phyloP scores from a whole-genome alignment of 805 yeast genomes.

The Metschnikowia lochheadii region DNA sequence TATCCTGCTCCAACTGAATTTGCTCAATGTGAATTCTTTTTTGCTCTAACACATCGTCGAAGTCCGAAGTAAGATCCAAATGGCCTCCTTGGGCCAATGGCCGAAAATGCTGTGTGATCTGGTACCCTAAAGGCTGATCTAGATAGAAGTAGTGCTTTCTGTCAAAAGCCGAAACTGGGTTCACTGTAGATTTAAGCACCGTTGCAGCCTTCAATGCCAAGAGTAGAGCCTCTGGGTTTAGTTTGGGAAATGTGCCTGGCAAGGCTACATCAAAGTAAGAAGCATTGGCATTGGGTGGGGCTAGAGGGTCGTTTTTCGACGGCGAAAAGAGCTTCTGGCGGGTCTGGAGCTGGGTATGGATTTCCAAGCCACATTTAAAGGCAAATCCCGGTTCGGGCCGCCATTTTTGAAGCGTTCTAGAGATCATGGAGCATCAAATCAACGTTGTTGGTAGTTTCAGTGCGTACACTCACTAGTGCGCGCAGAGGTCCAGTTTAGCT shows the following conservation, averaged over 20 bases:
- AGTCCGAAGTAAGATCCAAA: constrained; percentile 42
- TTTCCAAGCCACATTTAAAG: constrained; percentile 84
- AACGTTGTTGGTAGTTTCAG: not conserved
- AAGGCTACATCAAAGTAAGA: constrained; percentile 80
- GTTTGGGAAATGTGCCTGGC: constrained; percentile 87
- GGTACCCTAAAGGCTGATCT: constrained; percentile 95
- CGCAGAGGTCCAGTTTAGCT: not conserved
- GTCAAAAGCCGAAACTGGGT: constrained; percentile 65
- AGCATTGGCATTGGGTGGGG: constrained; percentile 61
- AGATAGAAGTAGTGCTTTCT: constrained; percentile 95
- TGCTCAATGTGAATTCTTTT: constrained; percentile 62
- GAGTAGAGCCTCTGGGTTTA: constrained; percentile 70
- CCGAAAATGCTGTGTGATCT: constrained; percentile 81
- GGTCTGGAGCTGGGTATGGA: constrained; percentile 86
- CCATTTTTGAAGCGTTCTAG: constrained; percentile 14
- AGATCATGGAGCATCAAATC: constrained; percentile 10
- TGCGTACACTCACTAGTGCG: not conserved
- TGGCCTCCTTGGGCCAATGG: constrained; percentile 75
- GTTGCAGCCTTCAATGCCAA: constrained; percentile 70
- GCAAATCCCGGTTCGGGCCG: constrained; percentile 18
- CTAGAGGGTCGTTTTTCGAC: constrained; percentile 26
- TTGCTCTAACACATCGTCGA: constrained; percentile 49
- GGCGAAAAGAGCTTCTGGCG: constrained; percentile 70
- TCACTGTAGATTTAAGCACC: constrained; percentile 61
- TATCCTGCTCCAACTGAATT: constrained; percentile 91